Evolutionary conservation across 345 rosid species (phyloP).

Genomic region (Populus deltoides): DNA sequence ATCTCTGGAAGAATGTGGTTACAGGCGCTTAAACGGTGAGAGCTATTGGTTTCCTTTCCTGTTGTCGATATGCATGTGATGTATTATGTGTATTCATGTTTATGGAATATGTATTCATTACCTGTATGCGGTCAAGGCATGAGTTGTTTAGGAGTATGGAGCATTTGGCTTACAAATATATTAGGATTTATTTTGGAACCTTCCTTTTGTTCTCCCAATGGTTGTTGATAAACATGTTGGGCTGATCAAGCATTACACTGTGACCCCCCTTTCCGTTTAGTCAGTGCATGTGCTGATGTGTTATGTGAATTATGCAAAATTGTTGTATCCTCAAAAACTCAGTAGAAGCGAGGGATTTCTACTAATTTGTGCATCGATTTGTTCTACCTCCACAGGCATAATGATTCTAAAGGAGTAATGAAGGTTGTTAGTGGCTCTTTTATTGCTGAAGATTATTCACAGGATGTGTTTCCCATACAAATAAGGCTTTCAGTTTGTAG

Average conservation of each 20-base stretch:
- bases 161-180: no score
- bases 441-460: constrained; percentile 2
- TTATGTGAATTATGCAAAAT: not conserved
- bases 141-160: no score
- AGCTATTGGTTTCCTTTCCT: not conserved
- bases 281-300: no score
- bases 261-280: no score
- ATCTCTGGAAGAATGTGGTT: constrained; percentile 25
- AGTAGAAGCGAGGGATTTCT: not conserved
- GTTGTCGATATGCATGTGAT: no score
- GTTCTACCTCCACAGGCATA: constrained; percentile 9
- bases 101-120: not conserved
- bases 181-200: no score
- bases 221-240: no score
- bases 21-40: constrained; percentile 24
- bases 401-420: constrained; percentile 2
- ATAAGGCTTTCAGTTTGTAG: constrained; percentile 25
- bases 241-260: no score
- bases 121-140: no score
- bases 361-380: not conserved
- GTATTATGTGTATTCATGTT: not conserved
- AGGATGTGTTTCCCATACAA: constrained; percentile 17
- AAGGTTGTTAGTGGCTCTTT: not conserved
- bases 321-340: not conserved
- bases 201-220: no score